Conservation (phyloP, 176 grass and related monocot species). For the Miscanthus lutarioriparius region DNA sequence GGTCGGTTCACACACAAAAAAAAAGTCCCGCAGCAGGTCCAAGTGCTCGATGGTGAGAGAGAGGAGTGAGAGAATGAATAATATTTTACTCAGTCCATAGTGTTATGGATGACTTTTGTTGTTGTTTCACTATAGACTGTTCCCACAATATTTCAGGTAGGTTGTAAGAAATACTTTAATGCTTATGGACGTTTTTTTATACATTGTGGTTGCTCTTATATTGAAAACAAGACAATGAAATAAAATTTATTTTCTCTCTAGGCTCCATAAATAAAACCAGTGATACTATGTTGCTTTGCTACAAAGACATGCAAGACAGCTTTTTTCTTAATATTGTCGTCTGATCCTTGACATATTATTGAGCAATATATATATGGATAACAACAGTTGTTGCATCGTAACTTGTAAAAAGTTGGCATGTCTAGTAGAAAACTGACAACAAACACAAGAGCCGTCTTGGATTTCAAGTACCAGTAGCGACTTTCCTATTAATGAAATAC, state of each 20-base stretch:
- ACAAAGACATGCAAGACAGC: not conserved
- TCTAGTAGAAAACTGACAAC: not conserved
- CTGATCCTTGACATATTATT: not conserved
- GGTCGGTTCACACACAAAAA: no score
- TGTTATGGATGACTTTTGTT: no score
- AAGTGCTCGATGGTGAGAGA: no score
- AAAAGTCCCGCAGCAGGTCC: no score
- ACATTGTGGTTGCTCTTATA: no score
- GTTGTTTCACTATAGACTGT: no score
- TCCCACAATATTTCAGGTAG: no score
- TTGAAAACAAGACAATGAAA: not conserved
- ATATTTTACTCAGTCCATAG: no score
- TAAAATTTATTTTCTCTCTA: not conserved
- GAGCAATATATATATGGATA: not conserved
- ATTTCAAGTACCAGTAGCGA: not conserved
- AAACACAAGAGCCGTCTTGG: accelerated
- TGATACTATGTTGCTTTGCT: not conserved
- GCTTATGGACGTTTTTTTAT: no score
- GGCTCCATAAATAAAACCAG: not conserved
- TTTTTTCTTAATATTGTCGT: not conserved
- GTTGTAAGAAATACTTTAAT: no score
- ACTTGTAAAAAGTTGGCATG: not conserved
- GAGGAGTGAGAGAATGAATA: no score
- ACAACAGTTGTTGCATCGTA: not conserved
- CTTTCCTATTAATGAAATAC: no score